A percentile compares a stretch with the other conserved stretches of the same genome.
Evolutionary conservation across 176 grass and related monocot species (phyloP).

Genomic region (Chloris gayana): DNA sequence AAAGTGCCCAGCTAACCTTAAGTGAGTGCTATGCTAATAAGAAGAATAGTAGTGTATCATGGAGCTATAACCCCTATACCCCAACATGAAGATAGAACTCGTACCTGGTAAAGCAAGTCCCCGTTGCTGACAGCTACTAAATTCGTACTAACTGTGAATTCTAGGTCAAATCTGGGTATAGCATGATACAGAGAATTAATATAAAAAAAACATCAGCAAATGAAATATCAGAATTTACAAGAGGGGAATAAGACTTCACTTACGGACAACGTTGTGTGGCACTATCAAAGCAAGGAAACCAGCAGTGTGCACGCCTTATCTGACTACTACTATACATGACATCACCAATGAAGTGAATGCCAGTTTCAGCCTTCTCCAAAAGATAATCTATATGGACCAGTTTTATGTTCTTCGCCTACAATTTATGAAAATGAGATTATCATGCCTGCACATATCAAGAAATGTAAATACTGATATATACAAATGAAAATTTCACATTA

Average conservation of each 20-base stretch:
- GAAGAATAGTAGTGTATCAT: constrained; percentile 12
- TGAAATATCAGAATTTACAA: constrained; percentile 36
- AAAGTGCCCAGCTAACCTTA: too few relatives aligned
- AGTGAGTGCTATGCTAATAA: too few relatives aligned
- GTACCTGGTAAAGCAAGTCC: constrained; percentile 95
- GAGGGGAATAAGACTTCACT: constrained; percentile 40
- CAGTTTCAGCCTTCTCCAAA: constrained; percentile 85
- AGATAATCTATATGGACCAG: constrained; percentile 90
- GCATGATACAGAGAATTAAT: constrained; percentile 23
- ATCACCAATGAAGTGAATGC: constrained; percentile 77
- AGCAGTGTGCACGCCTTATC: constrained; percentile 75
- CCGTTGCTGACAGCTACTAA: constrained; percentile 92
- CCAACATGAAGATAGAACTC: constrained; percentile 10
- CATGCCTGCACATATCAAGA: neutral
- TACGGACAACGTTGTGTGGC: constrained; percentile 72
- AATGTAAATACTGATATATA: constrained; percentile 26
- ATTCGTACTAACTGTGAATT: constrained; percentile 83
- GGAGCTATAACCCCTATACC: neutral
- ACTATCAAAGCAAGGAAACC: constrained; percentile 95
- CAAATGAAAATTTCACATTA: constrained; percentile 20
- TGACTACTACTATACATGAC: constrained; percentile 74
- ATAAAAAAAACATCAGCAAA: constrained; percentile 33
- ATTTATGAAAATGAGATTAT: constrained; percentile 36
- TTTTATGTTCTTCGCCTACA: constrained; percentile 74
- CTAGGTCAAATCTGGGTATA: constrained; percentile 87